These are phyloP conservation scores for Colletotrichum sublineola DNA, from an alignment of 2,329 filamentous ascomycete genomes.

Conservation along the genomic window DNA sequence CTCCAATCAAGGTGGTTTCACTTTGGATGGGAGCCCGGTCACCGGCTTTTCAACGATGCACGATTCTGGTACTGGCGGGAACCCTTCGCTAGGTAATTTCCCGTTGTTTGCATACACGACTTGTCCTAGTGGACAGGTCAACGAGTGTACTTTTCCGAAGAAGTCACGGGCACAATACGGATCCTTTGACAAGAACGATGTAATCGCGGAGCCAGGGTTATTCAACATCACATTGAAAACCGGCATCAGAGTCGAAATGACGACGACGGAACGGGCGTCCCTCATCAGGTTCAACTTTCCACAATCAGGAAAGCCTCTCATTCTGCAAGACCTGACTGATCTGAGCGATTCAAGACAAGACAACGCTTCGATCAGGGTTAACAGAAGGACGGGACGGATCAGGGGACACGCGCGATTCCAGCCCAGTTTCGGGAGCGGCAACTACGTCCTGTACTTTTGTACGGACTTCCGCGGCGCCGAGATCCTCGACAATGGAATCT, in stretches of 20 bases:
- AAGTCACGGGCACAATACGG: constrained; percentile 55
- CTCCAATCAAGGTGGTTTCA: constrained; percentile 70
- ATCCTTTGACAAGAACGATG: constrained; percentile 62
- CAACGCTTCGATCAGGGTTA: constrained; percentile 68
- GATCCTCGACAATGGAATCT: constrained; percentile 73
- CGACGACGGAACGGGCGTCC: constrained; percentile 73
- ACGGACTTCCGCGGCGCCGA: constrained; percentile 73
- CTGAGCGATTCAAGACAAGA: constrained; percentile 71
- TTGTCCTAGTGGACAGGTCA: constrained; percentile 72
- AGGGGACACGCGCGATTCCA: constrained; percentile 72
- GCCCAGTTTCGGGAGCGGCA: constrained; percentile 75
- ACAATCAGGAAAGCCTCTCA: constrained; percentile 63
- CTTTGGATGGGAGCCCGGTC: constrained; percentile 62
- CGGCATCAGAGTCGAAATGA: constrained; percentile 75
- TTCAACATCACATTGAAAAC: constrained; percentile 72
- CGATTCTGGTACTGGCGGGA: constrained; percentile 69
- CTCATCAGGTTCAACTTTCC: constrained; percentile 77
- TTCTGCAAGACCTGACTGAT: constrained; percentile 76
- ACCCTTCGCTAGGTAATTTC: constrained; percentile 79
- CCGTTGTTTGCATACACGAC: constrained; percentile 76
- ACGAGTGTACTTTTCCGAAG: constrained; percentile 72
- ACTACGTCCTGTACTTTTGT: constrained; percentile 73
- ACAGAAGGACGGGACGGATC: constrained; percentile 69
- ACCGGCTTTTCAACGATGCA: constrained; percentile 71
- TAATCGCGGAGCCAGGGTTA: constrained; percentile 73